Evolutionary conservation across 2,329 filamentous ascomycete species (phyloP).

Genomic region (Colletotrichum sp.): DNA sequence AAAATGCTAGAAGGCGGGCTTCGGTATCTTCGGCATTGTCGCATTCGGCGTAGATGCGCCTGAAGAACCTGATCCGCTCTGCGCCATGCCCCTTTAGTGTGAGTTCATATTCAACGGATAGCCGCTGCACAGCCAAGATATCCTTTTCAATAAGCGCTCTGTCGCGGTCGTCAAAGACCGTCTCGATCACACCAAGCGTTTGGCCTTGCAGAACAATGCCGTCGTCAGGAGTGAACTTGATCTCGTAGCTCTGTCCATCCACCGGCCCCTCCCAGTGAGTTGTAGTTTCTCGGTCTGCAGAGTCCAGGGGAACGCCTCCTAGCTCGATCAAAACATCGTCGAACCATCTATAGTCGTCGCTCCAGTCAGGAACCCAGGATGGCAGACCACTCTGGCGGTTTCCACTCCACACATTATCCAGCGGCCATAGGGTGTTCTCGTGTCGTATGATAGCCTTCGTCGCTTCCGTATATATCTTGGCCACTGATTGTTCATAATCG

Average conservation of each 20-base stretch:
- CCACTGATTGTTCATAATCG: neutral
- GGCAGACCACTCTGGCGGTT: neutral
- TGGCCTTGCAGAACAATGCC: neutral
- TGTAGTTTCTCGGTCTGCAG: neutral
- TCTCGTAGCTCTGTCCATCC: accelerated
- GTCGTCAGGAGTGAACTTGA: neutral
- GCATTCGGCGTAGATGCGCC: neutral
- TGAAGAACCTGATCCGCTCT: neutral
- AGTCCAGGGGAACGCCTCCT: neutral
- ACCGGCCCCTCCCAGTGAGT: neutral
- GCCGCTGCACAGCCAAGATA: neutral
- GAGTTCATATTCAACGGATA: neutral
- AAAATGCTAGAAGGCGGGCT: neutral
- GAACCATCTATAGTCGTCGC: neutral
- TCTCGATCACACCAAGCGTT: neutral
- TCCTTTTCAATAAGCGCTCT: neutral
- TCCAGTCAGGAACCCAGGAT: neutral
- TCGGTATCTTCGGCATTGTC: neutral
- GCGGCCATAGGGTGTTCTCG: neutral
- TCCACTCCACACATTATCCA: neutral
- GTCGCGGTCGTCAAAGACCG: neutral
- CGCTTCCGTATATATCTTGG: neutral
- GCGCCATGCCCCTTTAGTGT: neutral
- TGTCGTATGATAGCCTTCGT: neutral
- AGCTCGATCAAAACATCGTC: neutral